A percentile compares a stretch with the other conserved stretches of the same genome.
phyloP scores from a whole-genome alignment of 352 stramenopile genomes.

The Pythium graminicola region DNA sequence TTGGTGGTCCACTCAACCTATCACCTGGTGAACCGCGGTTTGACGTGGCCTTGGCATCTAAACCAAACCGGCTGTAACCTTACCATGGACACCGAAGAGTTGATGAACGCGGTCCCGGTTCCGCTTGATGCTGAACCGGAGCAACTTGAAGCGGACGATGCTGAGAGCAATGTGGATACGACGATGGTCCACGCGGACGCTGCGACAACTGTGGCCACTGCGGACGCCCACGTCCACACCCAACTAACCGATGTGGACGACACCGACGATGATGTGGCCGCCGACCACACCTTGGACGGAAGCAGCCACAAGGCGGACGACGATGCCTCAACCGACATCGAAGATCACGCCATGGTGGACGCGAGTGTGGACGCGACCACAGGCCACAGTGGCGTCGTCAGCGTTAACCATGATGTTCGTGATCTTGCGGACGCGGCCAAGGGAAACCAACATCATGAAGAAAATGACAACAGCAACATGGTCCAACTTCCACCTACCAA shows the following conservation, averaged over 20 bases:
- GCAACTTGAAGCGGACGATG: slow-evolving; percentile 20
- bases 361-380: slow-evolving; percentile 6
- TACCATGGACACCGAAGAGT: slow-evolving; percentile 18
- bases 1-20: not conserved
- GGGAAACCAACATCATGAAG: not conserved
- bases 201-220: not conserved
- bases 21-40: slow-evolving; percentile 14
- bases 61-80: slow-evolving; percentile 11
- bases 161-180: not conserved
- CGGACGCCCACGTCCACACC: slow-evolving; percentile 5
- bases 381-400: slow-evolving; percentile 2
- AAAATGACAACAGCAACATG: not conserved
- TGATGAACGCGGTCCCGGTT: slow-evolving; percentile 25
- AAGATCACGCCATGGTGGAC: not conserved
- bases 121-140: slow-evolving; percentile 17
- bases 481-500: not conserved
- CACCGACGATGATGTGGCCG: slow-evolving; percentile 4
- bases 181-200: not conserved
- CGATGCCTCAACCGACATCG: not conserved
- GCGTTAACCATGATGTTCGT: slow-evolving; percentile 1
- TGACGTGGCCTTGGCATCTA: not conserved
- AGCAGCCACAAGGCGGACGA: not conserved
- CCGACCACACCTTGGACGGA: not conserved
- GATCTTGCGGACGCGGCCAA: not conserved
- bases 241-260: slow-evolving; percentile 18